A percentile compares a stretch with the other conserved stretches of the same genome.
phyloP scores from a whole-genome alignment of 129 eudicot genomes.

The Helianthus tuberosus region DNA sequence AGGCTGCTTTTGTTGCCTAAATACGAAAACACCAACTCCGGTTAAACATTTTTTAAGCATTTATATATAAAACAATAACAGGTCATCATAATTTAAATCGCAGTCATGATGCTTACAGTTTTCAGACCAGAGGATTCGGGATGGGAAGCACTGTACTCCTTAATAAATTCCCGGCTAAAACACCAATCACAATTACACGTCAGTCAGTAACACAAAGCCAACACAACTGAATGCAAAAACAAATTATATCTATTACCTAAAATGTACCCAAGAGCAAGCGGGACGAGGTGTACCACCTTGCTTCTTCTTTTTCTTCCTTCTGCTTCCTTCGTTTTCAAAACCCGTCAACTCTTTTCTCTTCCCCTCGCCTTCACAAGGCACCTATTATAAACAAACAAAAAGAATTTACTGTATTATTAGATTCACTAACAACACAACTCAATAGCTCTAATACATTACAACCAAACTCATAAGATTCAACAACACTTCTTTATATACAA shows the following conservation, averaged over 20 bases:
- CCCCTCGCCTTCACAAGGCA: constrained; percentile 52
- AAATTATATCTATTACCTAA: constrained; percentile 46
- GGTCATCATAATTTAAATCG: neutral
- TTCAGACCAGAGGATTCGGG: constrained; percentile 86
- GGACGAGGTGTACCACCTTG: constrained; percentile 76
- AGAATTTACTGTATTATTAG: neutral
- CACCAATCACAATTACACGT: constrained; percentile 22
- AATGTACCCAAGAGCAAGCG: constrained; percentile 89
- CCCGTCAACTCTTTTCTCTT: constrained; percentile 54
- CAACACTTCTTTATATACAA: neutral
- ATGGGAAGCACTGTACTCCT: constrained; percentile 80
- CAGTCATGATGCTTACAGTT: constrained; percentile 47
- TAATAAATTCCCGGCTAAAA: constrained; percentile 75
- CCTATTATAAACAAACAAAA: constrained; percentile 21
- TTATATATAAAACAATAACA: neutral
- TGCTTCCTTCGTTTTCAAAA: constrained; percentile 56
- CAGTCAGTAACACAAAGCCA: neutral
- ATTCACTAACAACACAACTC: neutral
- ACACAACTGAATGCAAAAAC: neutral
- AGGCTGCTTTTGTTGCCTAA: constrained; percentile 84
- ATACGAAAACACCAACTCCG: neutral
- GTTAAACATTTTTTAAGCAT: constrained; percentile 4
- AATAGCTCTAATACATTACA: constrained; percentile 5
- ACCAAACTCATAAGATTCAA: constrained; percentile 7
- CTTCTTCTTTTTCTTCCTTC: constrained; percentile 70